Evolutionary conservation across 768 basidiomycete species (phyloP), one percentile per base, ranked within the genome.

Genomic region (Rhodotorula kratochvilovae): DNA sequence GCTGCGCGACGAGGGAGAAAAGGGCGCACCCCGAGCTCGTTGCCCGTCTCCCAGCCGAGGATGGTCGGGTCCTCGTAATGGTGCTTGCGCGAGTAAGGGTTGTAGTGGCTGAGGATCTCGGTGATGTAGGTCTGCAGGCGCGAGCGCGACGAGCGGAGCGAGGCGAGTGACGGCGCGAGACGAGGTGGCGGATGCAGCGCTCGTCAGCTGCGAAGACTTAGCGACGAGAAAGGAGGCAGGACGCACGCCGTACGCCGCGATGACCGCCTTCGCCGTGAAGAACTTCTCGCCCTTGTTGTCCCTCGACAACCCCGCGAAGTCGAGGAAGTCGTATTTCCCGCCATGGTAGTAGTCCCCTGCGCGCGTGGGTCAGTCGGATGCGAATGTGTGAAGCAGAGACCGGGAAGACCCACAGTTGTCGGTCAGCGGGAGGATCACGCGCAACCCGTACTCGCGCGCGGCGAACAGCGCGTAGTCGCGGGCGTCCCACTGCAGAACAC

Each of bases 11-110:
- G 51, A 29, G 8, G 51, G 6, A n/a, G 51, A 21, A 27, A 23
- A 4, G 48, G 25, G 12, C 51, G n/a, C 51, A 53, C 59, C 74
- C 74, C 76, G 31, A 76, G 65, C 56, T 78, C 77, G 66, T 78
- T 78, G 1, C 77, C 77, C 0, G 77, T 77, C 58, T 77, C 76
- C 72, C 74, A 77, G 2, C 70, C 76, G n/a, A 77, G 25, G 45
- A 78, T 77, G 11, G 77, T 77, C 27, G 77, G 77, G 50, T 78
- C 76, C 3, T 74, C 25, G n/a, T 17, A 27, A 53, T 68, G 73
- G 10, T 23, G 5, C 12, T 73, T 39, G 29, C 75, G 70, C 3
- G 67, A 76, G 63, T 78, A 77, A 1, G 68, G 21, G 58, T 78
- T 78, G 31, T 69, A 67, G n/a, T 54, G 68, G 17, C 17, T 67